Base-by-base conservation (phyloP, 176 grass and related monocot genomes). In the Urochloa ruziziensis region DNA sequence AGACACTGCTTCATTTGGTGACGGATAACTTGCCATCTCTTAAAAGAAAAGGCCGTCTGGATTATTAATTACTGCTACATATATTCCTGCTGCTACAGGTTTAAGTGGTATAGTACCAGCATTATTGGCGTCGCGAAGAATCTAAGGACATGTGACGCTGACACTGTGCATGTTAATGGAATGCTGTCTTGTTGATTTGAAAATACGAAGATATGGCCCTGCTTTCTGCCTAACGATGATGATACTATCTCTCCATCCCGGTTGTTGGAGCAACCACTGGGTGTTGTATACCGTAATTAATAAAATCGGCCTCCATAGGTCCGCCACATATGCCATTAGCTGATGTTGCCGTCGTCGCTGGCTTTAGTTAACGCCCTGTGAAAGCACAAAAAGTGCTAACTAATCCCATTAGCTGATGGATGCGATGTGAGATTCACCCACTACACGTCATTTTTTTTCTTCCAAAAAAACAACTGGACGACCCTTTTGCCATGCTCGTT, bases 361-460 rank as follows among this genome's bases (percentile, higher is more conserved):
- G 43, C 34, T 86, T 86, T 16, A 72, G 47, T 71, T 24, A 75
- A 68, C 18, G 46, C 17, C 27, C 1, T 66, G 46, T 51, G 64
- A 82, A 78, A 73, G 83, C 58, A 62, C 83, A 37, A 43, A 37
- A 43, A 10, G 30, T 47, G 43, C 57, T 64, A 86, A 86, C 73
- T 79, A 83, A 83, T 82, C 44, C 79, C 49, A 49, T 75, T 78
- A 77, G 51, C 12, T 82, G 65, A 75, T 59, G 9, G 81, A 67
- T 40, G 65, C n/a, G 40, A 71, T 29, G 68, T 74, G 83, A 83
- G 64, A 33, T 59, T 23, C 60, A 83, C 58, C 79, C 73, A 73
- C 79, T 73, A 47, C 36, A 40, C 7, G n/a, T n/a, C 4, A 40
- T 5, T 40, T 40, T 40, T 8, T 40, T 40, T 40, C 39, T 32